phyloP scores from a whole-genome alignment of 2,329 filamentous ascomycete species.

The Alternaria solani region DNA sequence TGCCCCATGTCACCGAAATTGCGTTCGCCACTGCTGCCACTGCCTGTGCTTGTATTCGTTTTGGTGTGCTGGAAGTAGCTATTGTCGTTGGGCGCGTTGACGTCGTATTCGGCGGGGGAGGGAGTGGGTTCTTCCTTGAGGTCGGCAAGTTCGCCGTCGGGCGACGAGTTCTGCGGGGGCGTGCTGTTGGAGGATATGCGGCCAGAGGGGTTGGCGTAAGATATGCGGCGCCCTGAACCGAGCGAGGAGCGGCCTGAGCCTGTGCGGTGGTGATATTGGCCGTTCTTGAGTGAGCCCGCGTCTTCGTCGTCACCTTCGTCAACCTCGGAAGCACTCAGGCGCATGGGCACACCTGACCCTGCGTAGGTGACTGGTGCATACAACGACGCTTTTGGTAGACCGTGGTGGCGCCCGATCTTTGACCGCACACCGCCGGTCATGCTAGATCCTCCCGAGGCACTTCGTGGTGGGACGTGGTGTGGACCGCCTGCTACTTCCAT shows the following conservation, averaged over 20 bases:
- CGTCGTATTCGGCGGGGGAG: constrained; percentile 49
- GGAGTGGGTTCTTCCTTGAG: constrained; percentile 58
- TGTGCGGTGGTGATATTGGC: constrained; percentile 69
- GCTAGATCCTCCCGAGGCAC: constrained; percentile 50
- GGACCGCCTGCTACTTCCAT: constrained; percentile 78
- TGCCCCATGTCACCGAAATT: constrained; percentile 64
- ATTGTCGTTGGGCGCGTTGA: constrained; percentile 20
- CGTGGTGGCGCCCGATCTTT: constrained; percentile 84
- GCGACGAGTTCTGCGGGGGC: constrained; percentile 57
- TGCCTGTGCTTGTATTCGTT: constrained; percentile 54
- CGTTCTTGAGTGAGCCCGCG: constrained; percentile 54
- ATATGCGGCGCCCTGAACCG: constrained; percentile 51
- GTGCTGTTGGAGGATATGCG: constrained; percentile 62
- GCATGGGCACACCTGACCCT: constrained; percentile 85
- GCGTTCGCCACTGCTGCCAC: constrained; percentile 54
- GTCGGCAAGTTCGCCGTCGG: constrained; percentile 48
- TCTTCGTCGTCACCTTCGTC: constrained; percentile 86
- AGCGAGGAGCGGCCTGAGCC: constrained; percentile 77
- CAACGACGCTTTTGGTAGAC: constrained; percentile 78
- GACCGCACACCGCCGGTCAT: constrained; percentile 67
- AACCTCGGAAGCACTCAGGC: constrained; percentile 93
- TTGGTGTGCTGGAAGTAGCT: constrained; percentile 57
- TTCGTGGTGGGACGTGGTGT: constrained; percentile 47
- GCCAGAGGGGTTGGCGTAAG: constrained; percentile 53
- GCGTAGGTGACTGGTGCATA: constrained; percentile 79